These are phyloP conservation scores for Cladobotryum protrusum DNA, from an alignment of 2,329 filamentous ascomycete genomes.

Conservation along the genomic window DNA sequence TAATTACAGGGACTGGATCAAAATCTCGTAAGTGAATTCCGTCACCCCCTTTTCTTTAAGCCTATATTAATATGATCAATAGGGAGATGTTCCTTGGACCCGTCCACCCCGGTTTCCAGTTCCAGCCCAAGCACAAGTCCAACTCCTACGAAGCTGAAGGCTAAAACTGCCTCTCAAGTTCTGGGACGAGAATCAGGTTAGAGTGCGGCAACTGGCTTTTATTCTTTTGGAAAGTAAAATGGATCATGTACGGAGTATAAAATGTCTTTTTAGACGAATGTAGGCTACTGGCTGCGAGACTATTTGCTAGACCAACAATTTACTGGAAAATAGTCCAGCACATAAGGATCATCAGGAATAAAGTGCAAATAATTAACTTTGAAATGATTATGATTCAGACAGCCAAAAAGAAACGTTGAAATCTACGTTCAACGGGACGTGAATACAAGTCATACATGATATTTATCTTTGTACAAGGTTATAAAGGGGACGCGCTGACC, in stretches of 20 bases:
- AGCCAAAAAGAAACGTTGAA: neutral
- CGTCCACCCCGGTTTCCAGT: conserved; percentile 83
- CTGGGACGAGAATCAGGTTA: neutral
- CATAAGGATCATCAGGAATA: no score
- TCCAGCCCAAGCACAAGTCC: conserved; percentile 96
- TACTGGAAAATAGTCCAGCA: no score
- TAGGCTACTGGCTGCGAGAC: no score
- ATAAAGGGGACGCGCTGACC: neutral
- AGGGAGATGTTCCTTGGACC: conserved; percentile 98
- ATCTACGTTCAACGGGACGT: neutral
- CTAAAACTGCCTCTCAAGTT: conserved; percentile 24
- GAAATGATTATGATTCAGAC: no score
- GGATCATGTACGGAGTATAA: no score
- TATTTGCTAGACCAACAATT: no score
- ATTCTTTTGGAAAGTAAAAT: no score
- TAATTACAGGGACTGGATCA: conserved; percentile 97
- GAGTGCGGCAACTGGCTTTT: no score
- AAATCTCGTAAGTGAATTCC: conserved; percentile 69
- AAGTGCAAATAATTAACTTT: no score
- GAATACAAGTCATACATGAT: neutral
- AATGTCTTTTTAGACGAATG: no score
- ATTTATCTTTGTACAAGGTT: neutral
- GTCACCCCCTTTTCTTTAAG: neutral
- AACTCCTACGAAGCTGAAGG: conserved; percentile 80
- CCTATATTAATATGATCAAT: neutral